Conservation (phyloP, 2,329 filamentous ascomycete genomes). For the Colletotrichum sp. region DNA sequence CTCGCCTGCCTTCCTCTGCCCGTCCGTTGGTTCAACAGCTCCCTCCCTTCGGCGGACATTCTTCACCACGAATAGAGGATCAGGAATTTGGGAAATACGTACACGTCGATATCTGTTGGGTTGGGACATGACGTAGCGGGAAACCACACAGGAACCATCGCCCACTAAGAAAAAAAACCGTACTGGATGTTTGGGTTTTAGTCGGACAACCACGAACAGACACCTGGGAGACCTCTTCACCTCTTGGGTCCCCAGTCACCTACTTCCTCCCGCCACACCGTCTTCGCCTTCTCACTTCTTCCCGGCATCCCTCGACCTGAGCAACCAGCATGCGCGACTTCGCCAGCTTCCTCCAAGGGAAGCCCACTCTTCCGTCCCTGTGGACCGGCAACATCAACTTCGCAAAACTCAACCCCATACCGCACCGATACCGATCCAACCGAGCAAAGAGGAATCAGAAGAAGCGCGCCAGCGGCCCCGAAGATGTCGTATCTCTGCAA, state of each 20-base stretch:
- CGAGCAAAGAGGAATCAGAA: constrained; percentile 44
- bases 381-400: constrained; percentile 46
- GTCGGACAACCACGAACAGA: background rate
- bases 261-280: background rate
- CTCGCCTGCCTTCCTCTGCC: background rate
- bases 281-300: background rate
- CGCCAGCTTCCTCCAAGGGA: constrained; percentile 39
- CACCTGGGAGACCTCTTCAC: background rate
- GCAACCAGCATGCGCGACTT: constrained; percentile 40
- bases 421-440: constrained; percentile 42
- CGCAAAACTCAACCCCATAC: constrained; percentile 46
- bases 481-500: constrained; percentile 77
- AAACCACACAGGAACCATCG: background rate
- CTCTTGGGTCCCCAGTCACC: background rate
- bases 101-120: background rate
- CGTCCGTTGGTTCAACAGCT: background rate
- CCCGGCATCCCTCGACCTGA: background rate
- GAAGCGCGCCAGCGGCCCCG: constrained; percentile 38
- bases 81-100: background rate
- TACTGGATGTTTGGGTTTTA: constrained; percentile 11
- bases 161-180: background rate
- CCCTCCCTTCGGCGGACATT: background rate
- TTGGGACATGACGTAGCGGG: constrained; percentile 10
- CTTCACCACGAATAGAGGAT: background rate
- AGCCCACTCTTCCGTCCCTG: constrained; percentile 42